Base-by-base conservation (phyloP, 441 rosid species). In the Euphorbia celastroides region DNA sequence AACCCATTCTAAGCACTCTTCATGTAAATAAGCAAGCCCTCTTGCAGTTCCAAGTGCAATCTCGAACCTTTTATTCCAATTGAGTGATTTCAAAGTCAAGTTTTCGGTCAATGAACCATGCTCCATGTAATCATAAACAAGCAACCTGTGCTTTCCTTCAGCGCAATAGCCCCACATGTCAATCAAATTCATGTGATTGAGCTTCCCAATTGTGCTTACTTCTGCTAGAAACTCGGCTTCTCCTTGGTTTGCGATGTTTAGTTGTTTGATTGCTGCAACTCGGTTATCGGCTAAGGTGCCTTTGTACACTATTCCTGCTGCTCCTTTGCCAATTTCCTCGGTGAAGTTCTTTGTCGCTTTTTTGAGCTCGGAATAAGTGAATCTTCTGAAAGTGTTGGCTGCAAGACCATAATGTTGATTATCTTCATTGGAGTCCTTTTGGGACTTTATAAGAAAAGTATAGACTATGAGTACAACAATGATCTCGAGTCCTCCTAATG, bases 241-340 rank as follows among this genome's bases (percentile, higher is more conserved):
- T 44, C 69, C 78, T 56, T 66, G 64, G 27, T 66, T 26, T 0
- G 71, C 36, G 28, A 12, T 57, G 17, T 48, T 25, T 0, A 74
- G 72, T 38, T 27, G 57, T 32, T 74, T 74, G 52, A 74, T 62
- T 48, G 78, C 78, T 3, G 60, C 74, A 7, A 66, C 62, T 44
- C 72, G 64, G 30, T 56, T 5, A 41, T 61, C 65, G 0, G 57
- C 27, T 23, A 70, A 19, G 2, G 3, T 57, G 7, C 97, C 98
- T 73, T 83, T 90, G 72, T 76, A 93, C 31, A 93, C 98, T 27
- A 84, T 83, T 14, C 98, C 95, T 25, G 91, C 92, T 41, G 83
- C 96, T 51, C 98, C 98, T 63, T 89, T 90, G 61, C 91, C 84
- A 2, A 82, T 80, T 64, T 86, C 94, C 17, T 83, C 68, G 64